Conservation (phyloP, 2,329 filamentous ascomycete species). For the Diaporthe humulicola region DNA sequence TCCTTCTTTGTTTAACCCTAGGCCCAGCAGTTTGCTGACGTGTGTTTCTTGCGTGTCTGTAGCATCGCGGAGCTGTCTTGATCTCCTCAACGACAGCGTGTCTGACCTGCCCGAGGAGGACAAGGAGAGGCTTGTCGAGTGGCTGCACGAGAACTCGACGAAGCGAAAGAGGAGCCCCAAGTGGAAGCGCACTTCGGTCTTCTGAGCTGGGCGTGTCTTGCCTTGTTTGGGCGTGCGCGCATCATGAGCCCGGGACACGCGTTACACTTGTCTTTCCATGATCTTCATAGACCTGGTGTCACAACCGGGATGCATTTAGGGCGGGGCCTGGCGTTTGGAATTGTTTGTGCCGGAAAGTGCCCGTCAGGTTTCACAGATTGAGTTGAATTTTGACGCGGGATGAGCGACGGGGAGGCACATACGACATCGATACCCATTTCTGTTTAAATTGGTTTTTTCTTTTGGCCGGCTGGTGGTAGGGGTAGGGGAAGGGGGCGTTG, state of each 20-base stretch:
- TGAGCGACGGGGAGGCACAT: background rate
- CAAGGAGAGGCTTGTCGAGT: constrained; percentile 44
- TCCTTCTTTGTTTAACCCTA: too few species aligned
- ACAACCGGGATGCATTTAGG: background rate
- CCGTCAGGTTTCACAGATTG: constrained; percentile 4
- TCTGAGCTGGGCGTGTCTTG: background rate
- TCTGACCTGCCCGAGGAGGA: constrained; percentile 45
- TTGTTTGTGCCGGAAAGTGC: background rate
- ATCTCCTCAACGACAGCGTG: constrained; percentile 50
- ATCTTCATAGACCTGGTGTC: constrained; percentile 2
- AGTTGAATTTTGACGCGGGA: background rate
- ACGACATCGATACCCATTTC: constrained; percentile 28
- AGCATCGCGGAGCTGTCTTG: constrained; percentile 49
- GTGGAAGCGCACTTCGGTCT: constrained; percentile 28
- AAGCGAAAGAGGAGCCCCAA: constrained; percentile 32
- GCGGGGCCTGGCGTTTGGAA: background rate
- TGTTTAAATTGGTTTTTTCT: background rate
- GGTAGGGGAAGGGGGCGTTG: too few species aligned
- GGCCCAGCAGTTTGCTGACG: constrained; percentile 13
- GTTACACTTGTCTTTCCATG: background rate
- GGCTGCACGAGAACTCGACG: constrained; percentile 35
- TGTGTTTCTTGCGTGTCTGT: background rate
- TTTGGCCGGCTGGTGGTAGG: background rate
- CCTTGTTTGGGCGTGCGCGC: background rate
- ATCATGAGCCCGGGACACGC: background rate